These are phyloP conservation scores for Rhynchosporium graminicola DNA, from an alignment of 2,329 filamentous ascomycete genomes.

Conservation along the genomic window DNA sequence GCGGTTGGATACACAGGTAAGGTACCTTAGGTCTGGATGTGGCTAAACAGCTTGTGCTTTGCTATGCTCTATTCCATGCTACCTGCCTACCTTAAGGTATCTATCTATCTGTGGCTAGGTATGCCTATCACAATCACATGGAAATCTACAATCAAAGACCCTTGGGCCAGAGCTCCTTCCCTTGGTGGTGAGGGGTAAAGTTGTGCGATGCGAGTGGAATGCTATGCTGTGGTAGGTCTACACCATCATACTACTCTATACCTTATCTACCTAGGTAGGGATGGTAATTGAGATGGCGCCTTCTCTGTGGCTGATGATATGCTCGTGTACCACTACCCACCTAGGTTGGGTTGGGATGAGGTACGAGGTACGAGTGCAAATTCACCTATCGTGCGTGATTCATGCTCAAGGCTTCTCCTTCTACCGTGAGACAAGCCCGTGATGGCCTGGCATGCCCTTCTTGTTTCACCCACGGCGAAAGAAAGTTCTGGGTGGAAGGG, in stretches of 20 bases:
- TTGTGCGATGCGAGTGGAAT: too few relatives aligned
- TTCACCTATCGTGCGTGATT: too few relatives aligned
- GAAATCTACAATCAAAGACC: conserved; percentile 16
- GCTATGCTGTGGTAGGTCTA: too few relatives aligned
- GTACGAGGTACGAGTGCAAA: too few relatives aligned
- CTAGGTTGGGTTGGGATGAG: not conserved
- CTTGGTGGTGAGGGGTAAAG: not conserved
- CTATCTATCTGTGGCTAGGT: too few relatives aligned
- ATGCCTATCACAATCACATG: conserved; percentile 11
- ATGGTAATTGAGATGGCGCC: not conserved
- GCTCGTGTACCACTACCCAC: not conserved
- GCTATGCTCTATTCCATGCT: too few relatives aligned
- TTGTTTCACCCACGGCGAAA: not conserved
- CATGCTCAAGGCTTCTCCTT: too few relatives aligned
- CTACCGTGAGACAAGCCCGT: too few relatives aligned
- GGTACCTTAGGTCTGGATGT: not conserved
- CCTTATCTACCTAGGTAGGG: not conserved
- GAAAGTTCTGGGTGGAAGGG: not conserved
- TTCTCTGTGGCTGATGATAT: conserved; percentile 5
- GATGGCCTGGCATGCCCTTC: too few relatives aligned
- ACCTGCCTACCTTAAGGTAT: too few relatives aligned
- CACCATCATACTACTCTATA: not conserved
- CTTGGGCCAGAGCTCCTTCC: not conserved
- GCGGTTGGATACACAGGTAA: too few relatives aligned
- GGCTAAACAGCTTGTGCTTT: not conserved